These are phyloP conservation scores for Quercus ilex DNA, from an alignment of 306 rosid species.

Conservation along the genomic window DNA sequence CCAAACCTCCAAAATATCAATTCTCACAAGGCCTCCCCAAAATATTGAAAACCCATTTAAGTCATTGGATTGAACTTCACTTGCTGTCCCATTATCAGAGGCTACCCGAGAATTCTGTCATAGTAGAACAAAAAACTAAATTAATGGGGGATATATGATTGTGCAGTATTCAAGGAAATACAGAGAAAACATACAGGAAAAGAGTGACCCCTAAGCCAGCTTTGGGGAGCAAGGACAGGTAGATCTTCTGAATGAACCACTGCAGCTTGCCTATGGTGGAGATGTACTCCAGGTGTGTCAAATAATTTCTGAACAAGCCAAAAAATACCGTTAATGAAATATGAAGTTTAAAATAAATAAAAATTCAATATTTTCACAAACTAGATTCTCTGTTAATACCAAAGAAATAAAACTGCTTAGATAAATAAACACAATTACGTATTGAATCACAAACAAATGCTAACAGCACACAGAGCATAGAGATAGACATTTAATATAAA, in stretches of 20 bases:
- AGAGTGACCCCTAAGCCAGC: slow-evolving; percentile 78
- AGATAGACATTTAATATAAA: slow-evolving; percentile 1
- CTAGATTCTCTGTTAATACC: background rate
- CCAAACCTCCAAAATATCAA: slow-evolving; percentile 79
- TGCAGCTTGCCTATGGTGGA: slow-evolving; percentile 92
- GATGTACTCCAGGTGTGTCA: slow-evolving; percentile 98
- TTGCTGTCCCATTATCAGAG: slow-evolving; percentile 30
- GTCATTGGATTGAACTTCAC: slow-evolving; percentile 28
- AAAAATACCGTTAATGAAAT: background rate
- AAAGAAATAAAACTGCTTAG: background rate
- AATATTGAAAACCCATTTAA: slow-evolving; percentile 71
- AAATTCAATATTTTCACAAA: background rate
- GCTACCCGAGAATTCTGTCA: slow-evolving; percentile 40
- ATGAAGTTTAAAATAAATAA: background rate
- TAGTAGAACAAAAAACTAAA: slow-evolving; percentile 14
- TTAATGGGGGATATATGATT: slow-evolving; percentile 14
- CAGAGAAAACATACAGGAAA: slow-evolving; percentile 54
- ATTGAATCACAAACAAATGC: background rate
- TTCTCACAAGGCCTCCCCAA: slow-evolving; percentile 97
- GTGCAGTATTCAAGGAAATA: slow-evolving; percentile 3
- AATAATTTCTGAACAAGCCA: slow-evolving; percentile 58
- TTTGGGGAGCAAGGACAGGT: slow-evolving; percentile 85
- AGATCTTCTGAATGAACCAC: slow-evolving; percentile 84
- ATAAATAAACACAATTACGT: background rate
- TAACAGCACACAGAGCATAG: background rate